Evolutionary conservation across 2,329 filamentous ascomycete species (phyloP).

Genomic region (Beauveria scarabaeidicola): DNA sequence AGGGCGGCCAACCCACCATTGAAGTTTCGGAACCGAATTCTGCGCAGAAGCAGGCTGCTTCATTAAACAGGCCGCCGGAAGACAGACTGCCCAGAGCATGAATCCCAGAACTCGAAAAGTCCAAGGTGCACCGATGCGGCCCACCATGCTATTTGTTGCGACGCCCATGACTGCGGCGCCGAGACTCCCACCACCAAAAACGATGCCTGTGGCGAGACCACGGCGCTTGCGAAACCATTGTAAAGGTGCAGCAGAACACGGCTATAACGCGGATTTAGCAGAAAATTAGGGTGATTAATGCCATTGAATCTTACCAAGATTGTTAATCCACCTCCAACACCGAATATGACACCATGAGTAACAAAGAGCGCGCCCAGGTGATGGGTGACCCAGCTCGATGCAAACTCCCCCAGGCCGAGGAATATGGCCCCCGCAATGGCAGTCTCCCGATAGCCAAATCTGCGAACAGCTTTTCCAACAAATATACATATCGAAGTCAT

Average conservation of each 20-base stretch:
- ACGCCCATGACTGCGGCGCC: conserved; percentile 21
- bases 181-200: conserved; percentile 21
- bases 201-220: conserved; percentile 21
- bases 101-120: conserved; percentile 21
- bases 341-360: conserved; percentile 20
- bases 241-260: conserved; percentile 20
- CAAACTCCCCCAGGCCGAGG: conserved; percentile 20
- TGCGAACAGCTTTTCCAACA: conserved; percentile 17
- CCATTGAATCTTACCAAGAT: conserved; percentile 15
- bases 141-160: conserved; percentile 16
- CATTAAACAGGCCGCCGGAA: conserved; percentile 20
- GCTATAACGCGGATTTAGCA: conserved; percentile 9
- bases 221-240: conserved; percentile 20
- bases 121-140: conserved; percentile 18
- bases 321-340: conserved; percentile 19
- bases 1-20: conserved; percentile 15
- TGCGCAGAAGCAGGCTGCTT: conserved; percentile 11
- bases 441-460: conserved; percentile 17
- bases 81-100: conserved; percentile 20
- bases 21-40: conserved; percentile 14
- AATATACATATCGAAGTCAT: conserved; percentile 20
- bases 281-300: fast-evolving
- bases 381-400: conserved; percentile 19
- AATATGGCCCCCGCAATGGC: conserved; percentile 18
- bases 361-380: conserved; percentile 18